Evolutionary conservation across 2,329 filamentous ascomycete genomes (phyloP).

Genomic region (Calonectria pteridis): DNA sequence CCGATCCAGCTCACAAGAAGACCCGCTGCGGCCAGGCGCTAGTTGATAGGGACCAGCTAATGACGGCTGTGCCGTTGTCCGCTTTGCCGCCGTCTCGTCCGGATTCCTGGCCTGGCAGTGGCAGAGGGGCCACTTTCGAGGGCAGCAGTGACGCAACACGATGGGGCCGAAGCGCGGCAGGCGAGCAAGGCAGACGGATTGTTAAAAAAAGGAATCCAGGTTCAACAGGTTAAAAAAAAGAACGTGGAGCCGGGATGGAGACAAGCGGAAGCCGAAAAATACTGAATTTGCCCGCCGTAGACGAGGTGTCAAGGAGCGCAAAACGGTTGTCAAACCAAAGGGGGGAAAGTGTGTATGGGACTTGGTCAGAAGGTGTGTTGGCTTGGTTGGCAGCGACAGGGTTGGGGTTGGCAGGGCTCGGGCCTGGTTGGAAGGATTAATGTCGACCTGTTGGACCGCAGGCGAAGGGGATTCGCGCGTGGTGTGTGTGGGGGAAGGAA

Average conservation of each 20-base stretch:
- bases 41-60: conserved; percentile 39
- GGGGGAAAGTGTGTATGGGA: conserved; percentile 11
- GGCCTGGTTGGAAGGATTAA: conserved; percentile 17
- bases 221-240: background rate
- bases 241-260: background rate
- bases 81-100: conserved; percentile 39
- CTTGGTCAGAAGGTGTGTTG: conserved; percentile 15
- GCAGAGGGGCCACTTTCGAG: conserved; percentile 27
- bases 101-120: conserved; percentile 29
- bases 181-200: conserved; percentile 5
- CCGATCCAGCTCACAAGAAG: conserved; percentile 40
- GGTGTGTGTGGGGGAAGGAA: conserved; percentile 19
- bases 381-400: conserved; percentile 9
- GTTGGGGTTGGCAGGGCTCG: conserved; percentile 10
- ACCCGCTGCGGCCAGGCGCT: conserved; percentile 43
- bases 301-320: background rate
- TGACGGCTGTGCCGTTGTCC: conserved; percentile 45
- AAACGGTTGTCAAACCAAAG: conserved; percentile 9
- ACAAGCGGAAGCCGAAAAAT: background rate
- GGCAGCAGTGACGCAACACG: conserved; percentile 33
- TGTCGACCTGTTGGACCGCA: conserved; percentile 2
- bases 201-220: background rate
- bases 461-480: background rate
- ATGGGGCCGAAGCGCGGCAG: conserved; percentile 11
- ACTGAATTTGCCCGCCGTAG: background rate